Evolutionary conservation across 441 rosid species (phyloP).

Genomic region (Eugenia klotzschiana): DNA sequence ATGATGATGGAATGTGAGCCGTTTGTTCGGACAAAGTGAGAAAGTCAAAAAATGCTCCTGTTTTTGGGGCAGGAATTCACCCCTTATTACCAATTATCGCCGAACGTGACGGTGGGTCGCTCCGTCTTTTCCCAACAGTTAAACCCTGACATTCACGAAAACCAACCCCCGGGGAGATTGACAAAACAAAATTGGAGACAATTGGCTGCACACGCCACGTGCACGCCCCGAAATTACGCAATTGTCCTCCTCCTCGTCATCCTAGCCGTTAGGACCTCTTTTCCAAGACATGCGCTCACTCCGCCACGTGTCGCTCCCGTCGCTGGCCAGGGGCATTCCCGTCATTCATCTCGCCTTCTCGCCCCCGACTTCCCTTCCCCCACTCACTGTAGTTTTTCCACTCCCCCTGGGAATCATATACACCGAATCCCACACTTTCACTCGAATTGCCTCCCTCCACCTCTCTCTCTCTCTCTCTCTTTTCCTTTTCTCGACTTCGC

Average conservation of each 20-base stretch:
- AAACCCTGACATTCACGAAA: background rate
- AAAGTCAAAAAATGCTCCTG: background rate
- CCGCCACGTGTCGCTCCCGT: constrained; percentile 11
- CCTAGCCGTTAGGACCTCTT: constrained; percentile 67
- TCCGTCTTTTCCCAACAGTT: background rate
- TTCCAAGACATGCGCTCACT: background rate
- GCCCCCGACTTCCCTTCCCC: background rate
- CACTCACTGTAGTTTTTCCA: background rate
- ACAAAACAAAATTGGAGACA: background rate
- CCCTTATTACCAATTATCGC: background rate
- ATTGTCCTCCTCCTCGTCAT: constrained; percentile 22
- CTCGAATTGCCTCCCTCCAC: background rate
- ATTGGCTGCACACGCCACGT: constrained; percentile 2
- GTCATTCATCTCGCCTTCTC: constrained; percentile 5
- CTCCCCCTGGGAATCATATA: constrained; percentile 1
- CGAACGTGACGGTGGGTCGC: background rate
- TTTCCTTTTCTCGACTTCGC: background rate
- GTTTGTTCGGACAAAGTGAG: background rate
- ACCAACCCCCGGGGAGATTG: background rate
- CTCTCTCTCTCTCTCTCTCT: constrained; percentile 6
- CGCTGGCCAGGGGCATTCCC: constrained; percentile 14
- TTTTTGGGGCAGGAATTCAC: background rate
- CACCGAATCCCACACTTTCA: constrained; percentile 2
- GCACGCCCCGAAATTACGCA: background rate
- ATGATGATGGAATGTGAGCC: background rate